Conservation (phyloP, 768 basidiomycete genomes). For the Sarcomyxa edulis region DNA sequence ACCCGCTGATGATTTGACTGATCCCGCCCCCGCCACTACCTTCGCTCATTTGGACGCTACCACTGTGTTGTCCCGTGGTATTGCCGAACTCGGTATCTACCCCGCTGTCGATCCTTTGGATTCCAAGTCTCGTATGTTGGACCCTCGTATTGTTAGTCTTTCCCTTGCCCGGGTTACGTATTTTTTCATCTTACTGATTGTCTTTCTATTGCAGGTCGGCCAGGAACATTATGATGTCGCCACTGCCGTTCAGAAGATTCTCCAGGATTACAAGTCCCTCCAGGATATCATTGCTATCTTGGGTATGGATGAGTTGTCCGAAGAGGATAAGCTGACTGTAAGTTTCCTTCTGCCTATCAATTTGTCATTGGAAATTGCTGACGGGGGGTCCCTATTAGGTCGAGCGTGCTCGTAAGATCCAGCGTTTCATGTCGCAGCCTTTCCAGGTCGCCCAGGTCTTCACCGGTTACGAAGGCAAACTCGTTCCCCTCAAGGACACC, state of each 20-base stretch:
- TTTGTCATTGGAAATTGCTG: too few relatives aligned
- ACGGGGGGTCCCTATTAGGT: constrained; percentile 53
- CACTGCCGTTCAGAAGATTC: constrained; percentile 95
- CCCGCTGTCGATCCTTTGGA: constrained; percentile 99
- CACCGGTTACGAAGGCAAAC: constrained; percentile 98
- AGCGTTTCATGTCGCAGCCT: constrained; percentile 99
- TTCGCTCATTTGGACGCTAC: constrained; percentile 99
- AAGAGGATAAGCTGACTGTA: constrained; percentile 98
- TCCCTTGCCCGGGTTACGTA: background rate
- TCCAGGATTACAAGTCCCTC: constrained; percentile 93
- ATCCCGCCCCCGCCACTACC: constrained; percentile 98
- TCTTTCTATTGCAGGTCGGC: constrained; percentile 49
- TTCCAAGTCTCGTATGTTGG: constrained; percentile 99
- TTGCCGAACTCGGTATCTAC: constrained; percentile 99
- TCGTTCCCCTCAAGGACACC: constrained; percentile 95
- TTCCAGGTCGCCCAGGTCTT: constrained; percentile 99
- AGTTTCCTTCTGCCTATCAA: constrained; percentile 23
- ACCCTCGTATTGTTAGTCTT: constrained; percentile 89
- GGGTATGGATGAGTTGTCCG: constrained; percentile 99
- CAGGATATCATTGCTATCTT: constrained; percentile 99
- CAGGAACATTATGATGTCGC: constrained; percentile 95
- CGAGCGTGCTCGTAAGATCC: constrained; percentile 97
- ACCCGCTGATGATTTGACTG: constrained; percentile 99
- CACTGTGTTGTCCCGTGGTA: constrained; percentile 98
- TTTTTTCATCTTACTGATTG: constrained; percentile 1